Evolutionary conservation across 495 filamentous ascomycete genomes (phyloP).

Genomic region (Tuber microsphaerosporum): DNA sequence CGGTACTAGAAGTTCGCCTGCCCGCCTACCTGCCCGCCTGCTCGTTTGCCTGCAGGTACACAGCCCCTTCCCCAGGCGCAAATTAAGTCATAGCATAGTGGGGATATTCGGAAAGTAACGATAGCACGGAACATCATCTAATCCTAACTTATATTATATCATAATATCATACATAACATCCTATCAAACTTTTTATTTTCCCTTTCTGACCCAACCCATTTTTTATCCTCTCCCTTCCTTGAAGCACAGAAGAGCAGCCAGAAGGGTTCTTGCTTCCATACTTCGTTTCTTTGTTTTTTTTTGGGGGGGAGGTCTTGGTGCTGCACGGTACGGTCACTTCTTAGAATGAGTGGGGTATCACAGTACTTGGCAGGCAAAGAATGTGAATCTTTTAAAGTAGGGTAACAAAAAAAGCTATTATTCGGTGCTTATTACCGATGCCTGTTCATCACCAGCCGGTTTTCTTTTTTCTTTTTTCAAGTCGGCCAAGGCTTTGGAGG

Average conservation of each 20-base stretch:
- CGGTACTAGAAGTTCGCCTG: neutral
- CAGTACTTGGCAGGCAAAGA: too few species aligned
- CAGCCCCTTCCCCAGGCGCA: neutral
- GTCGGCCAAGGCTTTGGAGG: too few species aligned
- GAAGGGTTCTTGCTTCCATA: neutral
- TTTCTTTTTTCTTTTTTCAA: too few species aligned
- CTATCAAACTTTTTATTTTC: neutral
- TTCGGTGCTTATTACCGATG: too few species aligned
- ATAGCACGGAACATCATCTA: neutral
- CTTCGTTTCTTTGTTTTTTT: too few species aligned
- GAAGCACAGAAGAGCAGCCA: too few species aligned
- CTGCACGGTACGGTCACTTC: too few species aligned
- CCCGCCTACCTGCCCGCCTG: neutral
- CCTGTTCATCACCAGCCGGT: too few species aligned
- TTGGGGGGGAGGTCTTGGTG: too few species aligned
- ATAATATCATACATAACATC: neutral
- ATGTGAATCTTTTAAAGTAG: too few species aligned
- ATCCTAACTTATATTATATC: neutral
- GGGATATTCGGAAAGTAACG: neutral
- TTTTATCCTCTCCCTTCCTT: neutral
- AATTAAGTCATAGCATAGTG: neutral
- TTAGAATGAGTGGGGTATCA: too few species aligned
- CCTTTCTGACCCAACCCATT: neutral
- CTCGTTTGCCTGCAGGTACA: neutral
- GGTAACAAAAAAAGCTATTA: too few species aligned